These are phyloP conservation scores for Kwoniella shivajii DNA, from an alignment of 1,284 basidiomycete genomes.

Conservation along the genomic window DNA sequence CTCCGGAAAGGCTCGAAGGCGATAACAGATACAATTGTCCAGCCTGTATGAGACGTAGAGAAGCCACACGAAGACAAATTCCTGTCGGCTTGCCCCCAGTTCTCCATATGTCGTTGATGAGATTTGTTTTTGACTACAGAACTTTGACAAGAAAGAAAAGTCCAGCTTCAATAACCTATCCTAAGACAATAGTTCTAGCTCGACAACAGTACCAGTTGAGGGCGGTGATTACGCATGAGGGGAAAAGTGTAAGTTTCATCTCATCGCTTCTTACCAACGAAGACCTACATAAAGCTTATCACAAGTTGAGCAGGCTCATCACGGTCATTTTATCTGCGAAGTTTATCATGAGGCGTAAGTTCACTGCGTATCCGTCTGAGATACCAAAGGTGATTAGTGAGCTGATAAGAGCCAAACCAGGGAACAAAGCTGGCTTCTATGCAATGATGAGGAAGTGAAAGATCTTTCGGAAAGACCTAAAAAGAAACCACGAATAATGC, in stretches of 20 bases:
- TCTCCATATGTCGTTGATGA: constrained; percentile 82
- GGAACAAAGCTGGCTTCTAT: constrained; percentile 77
- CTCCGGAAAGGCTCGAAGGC: constrained; percentile 70
- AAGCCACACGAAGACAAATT: constrained; percentile 73
- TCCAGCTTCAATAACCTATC: constrained; percentile 74
- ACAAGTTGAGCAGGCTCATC: too few species aligned
- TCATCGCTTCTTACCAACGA: background rate
- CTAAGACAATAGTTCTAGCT: constrained; percentile 64
- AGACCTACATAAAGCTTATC: background rate
- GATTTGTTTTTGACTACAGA: constrained; percentile 81
- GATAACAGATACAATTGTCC: constrained; percentile 86
- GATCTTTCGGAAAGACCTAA: constrained; percentile 21
- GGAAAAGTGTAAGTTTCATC: constrained; percentile 57
- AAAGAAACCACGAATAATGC: constrained; percentile 27
- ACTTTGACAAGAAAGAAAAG: constrained; percentile 79
- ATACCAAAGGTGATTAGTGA: too few species aligned
- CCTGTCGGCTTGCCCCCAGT: constrained; percentile 71
- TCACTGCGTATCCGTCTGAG: background rate
- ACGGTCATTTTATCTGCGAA: constrained; percentile 89
- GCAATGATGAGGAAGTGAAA: constrained; percentile 70
- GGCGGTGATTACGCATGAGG: constrained; percentile 81
- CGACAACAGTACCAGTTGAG: constrained; percentile 69
- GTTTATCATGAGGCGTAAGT: constrained; percentile 74
- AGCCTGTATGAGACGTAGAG: constrained; percentile 66
- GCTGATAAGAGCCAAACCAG: too few species aligned